phyloP scores from a whole-genome alignment of 2,329 filamentous ascomycete species.

The Neofusicoccum cordaticola region DNA sequence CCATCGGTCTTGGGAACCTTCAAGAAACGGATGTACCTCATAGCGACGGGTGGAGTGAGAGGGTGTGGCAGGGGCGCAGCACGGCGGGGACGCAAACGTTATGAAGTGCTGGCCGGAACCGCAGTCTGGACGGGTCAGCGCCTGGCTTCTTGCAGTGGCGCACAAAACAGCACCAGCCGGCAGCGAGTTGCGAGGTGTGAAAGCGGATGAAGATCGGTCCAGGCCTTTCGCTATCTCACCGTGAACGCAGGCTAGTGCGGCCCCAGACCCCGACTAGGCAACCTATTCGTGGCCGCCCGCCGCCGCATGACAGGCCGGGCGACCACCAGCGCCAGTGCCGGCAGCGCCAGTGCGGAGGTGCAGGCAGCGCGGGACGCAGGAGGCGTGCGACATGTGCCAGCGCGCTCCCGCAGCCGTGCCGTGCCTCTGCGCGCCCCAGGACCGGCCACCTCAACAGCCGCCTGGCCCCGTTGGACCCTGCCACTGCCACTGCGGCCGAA shows the following conservation, averaged over 20 bases:
- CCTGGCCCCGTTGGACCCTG: background rate
- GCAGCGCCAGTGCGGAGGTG: no score
- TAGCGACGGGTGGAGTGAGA: slow-evolving; percentile 18
- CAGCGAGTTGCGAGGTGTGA: background rate
- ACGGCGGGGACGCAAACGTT: background rate
- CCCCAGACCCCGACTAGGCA: background rate
- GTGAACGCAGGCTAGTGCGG: background rate
- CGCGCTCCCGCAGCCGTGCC: no score
- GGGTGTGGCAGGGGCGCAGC: background rate
- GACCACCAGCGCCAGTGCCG: no score
- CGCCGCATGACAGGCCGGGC: background rate
- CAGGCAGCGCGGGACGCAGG: no score
- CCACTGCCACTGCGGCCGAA: no score
- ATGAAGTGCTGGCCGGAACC: background rate
- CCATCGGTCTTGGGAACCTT: slow-evolving; percentile 56
- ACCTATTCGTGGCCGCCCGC: background rate
- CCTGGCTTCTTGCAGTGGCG: background rate
- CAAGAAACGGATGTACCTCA: slow-evolving; percentile 65
- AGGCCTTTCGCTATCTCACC: background rate
- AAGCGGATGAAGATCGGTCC: background rate
- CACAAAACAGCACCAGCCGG: background rate
- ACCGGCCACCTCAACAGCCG: background rate
- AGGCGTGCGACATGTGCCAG: no score
- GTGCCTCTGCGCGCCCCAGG: background rate
- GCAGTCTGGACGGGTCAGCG: background rate